phyloP scores from a whole-genome alignment of 257 asterid genomes.

The Solanum virginianum region DNA sequence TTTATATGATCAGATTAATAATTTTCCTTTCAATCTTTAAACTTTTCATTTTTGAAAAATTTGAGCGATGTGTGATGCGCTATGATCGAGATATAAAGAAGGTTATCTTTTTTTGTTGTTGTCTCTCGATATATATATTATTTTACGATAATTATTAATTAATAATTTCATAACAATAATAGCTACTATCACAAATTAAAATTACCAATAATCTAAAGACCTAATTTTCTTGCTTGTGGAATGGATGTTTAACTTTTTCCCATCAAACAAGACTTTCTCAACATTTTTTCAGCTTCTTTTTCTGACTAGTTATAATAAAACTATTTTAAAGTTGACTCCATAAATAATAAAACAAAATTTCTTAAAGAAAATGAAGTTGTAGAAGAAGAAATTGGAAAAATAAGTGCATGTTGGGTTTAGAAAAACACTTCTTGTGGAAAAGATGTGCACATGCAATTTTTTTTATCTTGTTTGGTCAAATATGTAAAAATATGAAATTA shows the following conservation, averaged over 20 bases:
- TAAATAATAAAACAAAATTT: background rate
- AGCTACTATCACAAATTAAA: background rate
- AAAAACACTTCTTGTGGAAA: background rate
- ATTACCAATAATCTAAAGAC: background rate
- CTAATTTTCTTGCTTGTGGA: background rate
- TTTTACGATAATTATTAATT: background rate
- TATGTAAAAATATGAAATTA: background rate
- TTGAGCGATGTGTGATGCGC: too few species aligned
- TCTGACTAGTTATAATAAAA: conserved; percentile 1
- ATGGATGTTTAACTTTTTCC: background rate
- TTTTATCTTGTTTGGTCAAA: background rate
- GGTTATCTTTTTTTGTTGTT: too few species aligned
- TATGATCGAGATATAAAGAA: too few species aligned
- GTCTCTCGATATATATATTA: background rate
- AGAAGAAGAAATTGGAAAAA: background rate
- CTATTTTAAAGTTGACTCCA: background rate
- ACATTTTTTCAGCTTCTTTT: conserved; percentile 8
- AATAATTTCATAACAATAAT: background rate
- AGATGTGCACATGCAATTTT: background rate
- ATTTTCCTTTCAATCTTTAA: too few species aligned
- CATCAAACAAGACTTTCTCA: background rate
- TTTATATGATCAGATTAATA: background rate
- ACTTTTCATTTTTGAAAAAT: too few species aligned
- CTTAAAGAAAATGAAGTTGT: background rate
- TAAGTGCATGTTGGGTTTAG: background rate